Conservation (phyloP, 208 protist genomes). For the Crithidia bombi region DNA sequence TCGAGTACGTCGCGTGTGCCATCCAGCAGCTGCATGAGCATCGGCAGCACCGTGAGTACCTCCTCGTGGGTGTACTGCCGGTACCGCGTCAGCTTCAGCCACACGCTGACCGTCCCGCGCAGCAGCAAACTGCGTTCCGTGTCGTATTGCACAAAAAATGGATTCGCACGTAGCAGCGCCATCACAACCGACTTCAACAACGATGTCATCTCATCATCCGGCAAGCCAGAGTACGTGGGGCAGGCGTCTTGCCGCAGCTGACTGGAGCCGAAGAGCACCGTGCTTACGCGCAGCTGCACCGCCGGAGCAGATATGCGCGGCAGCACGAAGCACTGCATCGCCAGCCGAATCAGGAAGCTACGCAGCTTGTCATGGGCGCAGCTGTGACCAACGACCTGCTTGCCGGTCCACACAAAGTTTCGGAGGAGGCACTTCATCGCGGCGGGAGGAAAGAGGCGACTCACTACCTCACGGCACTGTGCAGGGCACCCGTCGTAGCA, state of each 20-base stretch:
- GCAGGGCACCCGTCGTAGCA: conserved; percentile 70
- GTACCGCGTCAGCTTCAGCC: conserved; percentile 52
- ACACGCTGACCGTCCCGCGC: conserved; percentile 45
- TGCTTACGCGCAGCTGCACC: conserved; percentile 64
- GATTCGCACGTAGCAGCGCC: conserved; percentile 65
- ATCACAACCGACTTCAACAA: conserved; percentile 52
- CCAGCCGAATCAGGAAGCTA: conserved; percentile 58
- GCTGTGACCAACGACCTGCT: conserved; percentile 40
- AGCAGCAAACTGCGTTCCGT: conserved; percentile 51
- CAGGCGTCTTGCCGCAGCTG: conserved; percentile 37
- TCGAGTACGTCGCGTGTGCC: conserved; percentile 49
- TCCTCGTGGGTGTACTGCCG: conserved; percentile 65
- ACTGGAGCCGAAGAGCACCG: conserved; percentile 77
- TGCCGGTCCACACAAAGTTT: conserved; percentile 50
- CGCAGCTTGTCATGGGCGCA: conserved; percentile 54
- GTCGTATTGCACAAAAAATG: conserved; percentile 66
- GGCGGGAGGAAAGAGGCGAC: conserved; percentile 43
- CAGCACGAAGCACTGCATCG: conserved; percentile 62
- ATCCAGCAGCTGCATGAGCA: conserved; percentile 64
- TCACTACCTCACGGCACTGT: conserved; percentile 51
- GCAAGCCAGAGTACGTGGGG: conserved; percentile 42
- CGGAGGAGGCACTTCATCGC: conserved; percentile 48
- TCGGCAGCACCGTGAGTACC: conserved; percentile 47
- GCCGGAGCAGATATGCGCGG: conserved; percentile 44
- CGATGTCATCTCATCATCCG: conserved; percentile 55